phyloP scores from a whole-genome alignment of 768 basidiomycete species.

The Trametopsis cervina region DNA sequence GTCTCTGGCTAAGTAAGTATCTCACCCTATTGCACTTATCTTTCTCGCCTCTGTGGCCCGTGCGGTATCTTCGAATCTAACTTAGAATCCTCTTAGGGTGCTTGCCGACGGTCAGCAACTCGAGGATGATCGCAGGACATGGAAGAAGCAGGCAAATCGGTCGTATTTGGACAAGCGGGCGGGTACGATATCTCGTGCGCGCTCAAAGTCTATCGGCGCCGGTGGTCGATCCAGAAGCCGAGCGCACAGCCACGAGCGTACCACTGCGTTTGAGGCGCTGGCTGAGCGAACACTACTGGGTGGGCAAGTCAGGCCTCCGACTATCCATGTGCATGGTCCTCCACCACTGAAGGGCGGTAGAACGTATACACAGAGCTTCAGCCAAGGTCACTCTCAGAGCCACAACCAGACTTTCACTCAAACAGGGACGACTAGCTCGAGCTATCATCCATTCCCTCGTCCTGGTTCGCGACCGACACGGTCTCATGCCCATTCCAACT shows the following conservation, averaged over 20 bases:
- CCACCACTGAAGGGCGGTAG: conserved; percentile 29
- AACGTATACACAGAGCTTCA: conserved; percentile 32
- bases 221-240: conserved; percentile 9
- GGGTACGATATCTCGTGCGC: conserved; percentile 54
- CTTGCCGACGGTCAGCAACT: conserved; percentile 57
- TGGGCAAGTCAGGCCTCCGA: conserved; percentile 50
- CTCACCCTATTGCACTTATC: too few relatives aligned
- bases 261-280: conserved; percentile 45
- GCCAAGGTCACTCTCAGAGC: too few relatives aligned
- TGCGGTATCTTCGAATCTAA: too few relatives aligned
- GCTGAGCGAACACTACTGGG: conserved; percentile 63
- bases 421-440: conserved; percentile 9
- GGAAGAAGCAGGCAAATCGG: conserved; percentile 55
- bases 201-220: conserved; percentile 46
- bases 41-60: too few relatives aligned
- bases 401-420: conserved; percentile 22
- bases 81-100: conserved; percentile 43
- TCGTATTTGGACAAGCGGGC: conserved; percentile 63
- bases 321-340: conserved; percentile 20
- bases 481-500: conserved; percentile 33
- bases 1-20: conserved; percentile 41
- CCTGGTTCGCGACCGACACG: conserved; percentile 14
- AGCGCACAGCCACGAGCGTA: conserved; percentile 20
- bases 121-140: conserved; percentile 55
- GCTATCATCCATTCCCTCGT: conserved; percentile 17